Percentiles rank a stretch among this genome's conserved stretches.
Conservation (phyloP, 805 yeast genomes). For the Kuraishia floccosa region DNA sequence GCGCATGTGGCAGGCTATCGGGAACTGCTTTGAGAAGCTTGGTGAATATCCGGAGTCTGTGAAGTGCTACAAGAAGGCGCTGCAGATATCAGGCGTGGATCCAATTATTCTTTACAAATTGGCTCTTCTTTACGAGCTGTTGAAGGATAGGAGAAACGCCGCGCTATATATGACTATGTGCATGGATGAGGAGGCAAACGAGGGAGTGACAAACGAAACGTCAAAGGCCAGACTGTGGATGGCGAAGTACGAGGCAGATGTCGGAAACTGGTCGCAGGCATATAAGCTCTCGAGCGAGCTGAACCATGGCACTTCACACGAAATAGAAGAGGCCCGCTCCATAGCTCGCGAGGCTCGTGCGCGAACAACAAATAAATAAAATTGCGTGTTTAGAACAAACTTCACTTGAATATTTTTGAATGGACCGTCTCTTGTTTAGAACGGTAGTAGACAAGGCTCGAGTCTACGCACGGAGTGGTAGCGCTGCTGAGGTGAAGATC, state of each 20-base stretch:
- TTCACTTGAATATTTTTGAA: too few relatives aligned
- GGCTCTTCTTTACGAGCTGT: constrained; percentile 53
- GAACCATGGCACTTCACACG: constrained; percentile 66
- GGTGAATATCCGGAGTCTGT: constrained; percentile 63
- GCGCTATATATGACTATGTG: constrained; percentile 55
- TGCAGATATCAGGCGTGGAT: constrained; percentile 41
- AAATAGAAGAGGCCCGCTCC: constrained; percentile 80
- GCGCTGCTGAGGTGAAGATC: too few relatives aligned
- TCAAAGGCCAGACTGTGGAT: constrained; percentile 81
- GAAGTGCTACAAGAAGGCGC: constrained; percentile 72
- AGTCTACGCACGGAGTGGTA: too few relatives aligned
- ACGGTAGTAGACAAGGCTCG: too few relatives aligned
- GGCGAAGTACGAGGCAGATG: constrained; percentile 53
- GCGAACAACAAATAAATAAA: constrained; percentile 20
- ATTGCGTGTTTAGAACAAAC: too few relatives aligned
- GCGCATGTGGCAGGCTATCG: constrained; percentile 95
- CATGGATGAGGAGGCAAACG: constrained; percentile 49
- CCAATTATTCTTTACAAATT: constrained; percentile 49
- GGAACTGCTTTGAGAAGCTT: constrained; percentile 76
- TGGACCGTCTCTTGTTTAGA: too few relatives aligned
- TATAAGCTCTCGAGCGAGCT: constrained; percentile 64
- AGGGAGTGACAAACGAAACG: constrained; percentile 63
- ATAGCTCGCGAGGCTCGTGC: constrained; percentile 71
- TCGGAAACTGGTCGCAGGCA: constrained; percentile 53
- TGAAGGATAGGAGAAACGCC: constrained; percentile 42